These are phyloP conservation scores for Kodamaea jinghongensis DNA, from an alignment of 805 yeast genomes.

Conservation along the genomic window DNA sequence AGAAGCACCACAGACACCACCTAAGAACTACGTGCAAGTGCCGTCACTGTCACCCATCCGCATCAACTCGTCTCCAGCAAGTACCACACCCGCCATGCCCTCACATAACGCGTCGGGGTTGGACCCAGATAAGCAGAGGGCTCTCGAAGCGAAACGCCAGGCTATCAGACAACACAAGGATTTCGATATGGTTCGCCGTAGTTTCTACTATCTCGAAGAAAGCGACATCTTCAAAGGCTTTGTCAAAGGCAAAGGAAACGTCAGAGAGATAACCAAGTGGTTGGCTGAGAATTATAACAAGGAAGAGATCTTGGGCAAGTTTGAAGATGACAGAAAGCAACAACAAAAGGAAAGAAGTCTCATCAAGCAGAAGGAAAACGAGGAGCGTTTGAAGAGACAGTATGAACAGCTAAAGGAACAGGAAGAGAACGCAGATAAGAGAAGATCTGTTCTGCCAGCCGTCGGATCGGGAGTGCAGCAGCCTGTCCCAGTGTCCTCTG, in stretches of 20 bases:
- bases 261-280: constrained; percentile 39
- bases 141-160: constrained; percentile 34
- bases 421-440: neutral
- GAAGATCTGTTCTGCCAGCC: too few relatives aligned
- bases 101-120: constrained; percentile 3
- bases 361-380: constrained; percentile 10
- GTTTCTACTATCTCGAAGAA: constrained; percentile 39
- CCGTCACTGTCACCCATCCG: constrained; percentile 41
- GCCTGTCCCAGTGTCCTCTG: neutral
- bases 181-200: constrained; percentile 35
- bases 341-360: constrained; percentile 14
- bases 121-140: constrained; percentile 15
- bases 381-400: constrained; percentile 17
- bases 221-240: constrained; percentile 41
- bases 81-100: constrained; percentile 3
- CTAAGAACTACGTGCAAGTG: constrained; percentile 33
- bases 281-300: constrained; percentile 34
- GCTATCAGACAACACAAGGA: constrained; percentile 37
- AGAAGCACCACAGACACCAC: constrained; percentile 18
- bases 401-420: constrained; percentile 14
- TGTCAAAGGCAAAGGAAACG: constrained; percentile 42
- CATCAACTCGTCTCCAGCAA: constrained; percentile 27
- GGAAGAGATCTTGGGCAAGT: constrained; percentile 20
- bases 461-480: neutral
- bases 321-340: constrained; percentile 17